phyloP scores from a whole-genome alignment of 768 basidiomycete species.

The Pleurotus djamor region DNA sequence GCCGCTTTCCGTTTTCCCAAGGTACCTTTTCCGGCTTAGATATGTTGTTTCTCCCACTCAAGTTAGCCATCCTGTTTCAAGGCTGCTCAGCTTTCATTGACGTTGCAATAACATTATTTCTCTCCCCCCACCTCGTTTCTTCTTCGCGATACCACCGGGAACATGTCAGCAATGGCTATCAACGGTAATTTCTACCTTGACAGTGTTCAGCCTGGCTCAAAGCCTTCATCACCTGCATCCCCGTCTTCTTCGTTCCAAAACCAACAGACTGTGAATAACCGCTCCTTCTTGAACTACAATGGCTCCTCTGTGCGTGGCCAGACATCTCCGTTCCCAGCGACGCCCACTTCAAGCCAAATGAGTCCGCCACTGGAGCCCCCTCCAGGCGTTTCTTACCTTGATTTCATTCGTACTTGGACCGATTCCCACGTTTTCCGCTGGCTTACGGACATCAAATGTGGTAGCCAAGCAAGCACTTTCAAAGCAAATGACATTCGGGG shows the following conservation, averaged over 20 bases:
- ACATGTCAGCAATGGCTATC: slow-evolving; percentile 32
- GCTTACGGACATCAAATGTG: slow-evolving; percentile 78
- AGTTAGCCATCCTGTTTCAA: no score
- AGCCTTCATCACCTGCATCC: slow-evolving; percentile 42
- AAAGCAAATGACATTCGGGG: slow-evolving; percentile 88
- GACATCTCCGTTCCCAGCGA: slow-evolving; percentile 36
- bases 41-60: no score
- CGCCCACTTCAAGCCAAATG: slow-evolving; percentile 29
- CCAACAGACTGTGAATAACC: slow-evolving; percentile 28
- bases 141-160: background rate
- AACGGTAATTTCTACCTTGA: slow-evolving; percentile 23
- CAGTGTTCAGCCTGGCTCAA: slow-evolving; percentile 34
- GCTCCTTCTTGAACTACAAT: slow-evolving; percentile 39
- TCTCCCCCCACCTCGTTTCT: background rate
- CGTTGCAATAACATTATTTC: no score
- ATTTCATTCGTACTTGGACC: slow-evolving; percentile 69
- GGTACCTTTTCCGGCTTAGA: no score
- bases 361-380: slow-evolving; percentile 49
- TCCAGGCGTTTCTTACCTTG: slow-evolving; percentile 52
- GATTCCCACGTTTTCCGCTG: slow-evolving; percentile 74
- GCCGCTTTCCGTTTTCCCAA: no score
- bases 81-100: no score
- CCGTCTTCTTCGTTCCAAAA: slow-evolving; percentile 34
- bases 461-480: slow-evolving; percentile 66
- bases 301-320: slow-evolving; percentile 37